Base-by-base conservation (phyloP, 805 yeast species). In the Spathaspora arborariae region DNA sequence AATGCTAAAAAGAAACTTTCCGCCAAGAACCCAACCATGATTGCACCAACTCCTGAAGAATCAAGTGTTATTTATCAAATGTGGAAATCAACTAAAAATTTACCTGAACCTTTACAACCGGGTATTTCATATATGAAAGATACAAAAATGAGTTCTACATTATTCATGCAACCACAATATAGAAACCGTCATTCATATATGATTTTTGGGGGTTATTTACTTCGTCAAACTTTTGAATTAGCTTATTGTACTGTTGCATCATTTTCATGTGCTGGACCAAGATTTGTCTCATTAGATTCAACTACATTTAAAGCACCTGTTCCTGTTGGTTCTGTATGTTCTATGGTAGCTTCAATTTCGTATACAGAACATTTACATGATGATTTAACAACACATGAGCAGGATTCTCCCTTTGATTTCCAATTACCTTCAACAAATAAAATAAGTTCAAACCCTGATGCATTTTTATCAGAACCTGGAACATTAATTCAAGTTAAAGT, bases 151-250 rank as follows among this genome's bases (percentile, higher is more conserved):
- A 72, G 78, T 44, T 85, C 96, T 9, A 88, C 96, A 5, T 78
- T 84, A 58, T 82, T 90, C 66, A 92, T 91, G 92, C 97, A 91
- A 67, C 97, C 97, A 1, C 97, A 91, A 70, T 91, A 90, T 70
- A 81, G 97, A 68, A 91, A 91, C 72, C 80, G 96, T 63, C 96
- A 91, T 63, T 86, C 95, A 3, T 88, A 85, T 67, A 89, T 90
- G 88, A 88, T 91, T 40, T 91, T 91, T 65, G 98, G 98, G 56
- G 98, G 98, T 22, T 91, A 91, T 59, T 71, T 91, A 59, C 78
- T 91, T 74, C 81, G 97, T 65, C 96, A 90, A 67, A 82, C 96
- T 2, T 91, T 91, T 63, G 98, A 91, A 64, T 78, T 91, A 58
- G 97, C 96, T 1, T 91, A 90, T 62, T 89, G 96, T 67, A 81